phyloP scores from a whole-genome alignment of 495 filamentous ascomycete genomes.

The Penicillium subrubescens region DNA sequence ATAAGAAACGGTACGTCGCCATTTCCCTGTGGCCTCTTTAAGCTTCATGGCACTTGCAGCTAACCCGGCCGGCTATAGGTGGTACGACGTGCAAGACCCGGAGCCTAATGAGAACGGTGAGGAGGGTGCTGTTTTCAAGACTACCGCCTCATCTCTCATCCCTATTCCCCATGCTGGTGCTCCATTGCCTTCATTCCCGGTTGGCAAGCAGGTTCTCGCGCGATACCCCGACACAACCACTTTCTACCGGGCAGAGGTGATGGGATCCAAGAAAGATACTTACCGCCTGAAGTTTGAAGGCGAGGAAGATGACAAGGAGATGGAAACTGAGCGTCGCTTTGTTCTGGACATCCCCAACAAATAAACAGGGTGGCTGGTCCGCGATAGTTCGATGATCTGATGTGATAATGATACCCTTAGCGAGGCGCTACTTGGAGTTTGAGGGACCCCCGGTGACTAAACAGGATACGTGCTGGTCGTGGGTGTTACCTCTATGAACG shows the following conservation, averaged over 20 bases:
- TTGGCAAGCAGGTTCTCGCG: slow-evolving; percentile 79
- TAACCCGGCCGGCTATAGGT: slow-evolving; percentile 7
- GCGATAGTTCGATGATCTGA: slow-evolving; percentile 25
- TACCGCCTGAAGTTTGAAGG: slow-evolving; percentile 80
- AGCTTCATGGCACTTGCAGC: not conserved
- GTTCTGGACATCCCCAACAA: slow-evolving; percentile 74
- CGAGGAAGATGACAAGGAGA: slow-evolving; percentile 79
- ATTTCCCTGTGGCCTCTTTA: not conserved
- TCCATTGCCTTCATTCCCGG: slow-evolving; percentile 67
- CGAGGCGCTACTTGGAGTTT: slow-evolving; percentile 36
- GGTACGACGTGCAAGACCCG: slow-evolving; percentile 93
- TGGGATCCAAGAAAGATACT: slow-evolving; percentile 64
- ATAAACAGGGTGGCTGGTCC: slow-evolving; percentile 19
- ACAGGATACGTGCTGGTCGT: slow-evolving; percentile 1
- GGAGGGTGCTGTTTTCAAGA: slow-evolving; percentile 72
- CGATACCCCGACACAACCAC: slow-evolving; percentile 92
- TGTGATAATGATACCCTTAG: slow-evolving; percentile 35
- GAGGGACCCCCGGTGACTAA: slow-evolving; percentile 2
- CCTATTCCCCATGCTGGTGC: slow-evolving; percentile 68
- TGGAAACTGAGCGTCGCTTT: slow-evolving; percentile 76
- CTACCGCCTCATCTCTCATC: slow-evolving; percentile 78
- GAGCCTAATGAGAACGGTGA: slow-evolving; percentile 81
- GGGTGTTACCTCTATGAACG: slow-evolving; percentile 2
- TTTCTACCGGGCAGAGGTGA: slow-evolving; percentile 95
- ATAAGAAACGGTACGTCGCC: slow-evolving; percentile 64